These are phyloP conservation scores for Solanum bukasovii DNA, from an alignment of 257 asterid genomes.

Conservation along the genomic window DNA sequence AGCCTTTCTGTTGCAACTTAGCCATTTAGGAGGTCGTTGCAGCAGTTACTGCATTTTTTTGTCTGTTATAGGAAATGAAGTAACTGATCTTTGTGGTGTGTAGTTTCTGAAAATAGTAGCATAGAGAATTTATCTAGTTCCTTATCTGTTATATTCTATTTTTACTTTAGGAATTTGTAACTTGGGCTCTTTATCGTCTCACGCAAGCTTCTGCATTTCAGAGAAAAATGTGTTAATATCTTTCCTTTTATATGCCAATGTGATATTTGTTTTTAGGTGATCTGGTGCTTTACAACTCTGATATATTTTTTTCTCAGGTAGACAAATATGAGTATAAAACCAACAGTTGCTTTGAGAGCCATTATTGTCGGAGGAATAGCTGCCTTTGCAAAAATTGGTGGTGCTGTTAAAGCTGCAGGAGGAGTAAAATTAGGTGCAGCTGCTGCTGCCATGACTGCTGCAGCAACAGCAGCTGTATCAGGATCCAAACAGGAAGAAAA, in stretches of 20 bases:
- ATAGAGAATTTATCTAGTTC: background rate
- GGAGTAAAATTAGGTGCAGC: conserved; percentile 78
- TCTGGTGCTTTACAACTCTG: background rate
- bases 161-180: background rate
- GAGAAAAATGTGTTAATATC: background rate
- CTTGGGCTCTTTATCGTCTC: background rate
- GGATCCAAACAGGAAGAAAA: conserved; percentile 47
- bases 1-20: background rate
- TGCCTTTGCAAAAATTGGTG: conserved; percentile 73
- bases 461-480: conserved; percentile 77
- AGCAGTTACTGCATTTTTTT: background rate
- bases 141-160: background rate
- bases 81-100: background rate
- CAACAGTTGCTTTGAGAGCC: conserved; percentile 76
- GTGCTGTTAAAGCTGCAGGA: conserved; percentile 82
- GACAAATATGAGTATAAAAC: conserved; percentile 51
- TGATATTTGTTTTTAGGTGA: background rate
- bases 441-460: conserved; percentile 90
- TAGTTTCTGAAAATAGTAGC: background rate
- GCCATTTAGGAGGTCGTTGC: background rate
- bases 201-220: background rate
- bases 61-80: background rate
- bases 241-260: background rate
- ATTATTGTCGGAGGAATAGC: conserved; percentile 82
- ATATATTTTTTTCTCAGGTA: background rate